Percentiles rank a stretch among this genome's conserved stretches.
phyloP scores from a whole-genome alignment of 2,329 filamentous ascomycete species.

The Aspergillus hortae region DNA sequence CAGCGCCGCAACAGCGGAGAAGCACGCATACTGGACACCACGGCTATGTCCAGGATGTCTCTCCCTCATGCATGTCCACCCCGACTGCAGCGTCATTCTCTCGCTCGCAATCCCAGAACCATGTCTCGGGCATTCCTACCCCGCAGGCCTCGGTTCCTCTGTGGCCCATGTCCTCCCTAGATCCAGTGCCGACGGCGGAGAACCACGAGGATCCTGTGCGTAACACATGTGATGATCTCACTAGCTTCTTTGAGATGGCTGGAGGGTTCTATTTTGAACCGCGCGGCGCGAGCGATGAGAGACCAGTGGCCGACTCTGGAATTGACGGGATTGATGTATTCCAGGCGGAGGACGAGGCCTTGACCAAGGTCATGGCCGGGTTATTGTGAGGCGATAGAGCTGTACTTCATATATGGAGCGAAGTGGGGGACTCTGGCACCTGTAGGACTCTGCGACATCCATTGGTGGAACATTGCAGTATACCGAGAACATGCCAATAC shows the following conservation, averaged over 20 bases:
- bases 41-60: not conserved
- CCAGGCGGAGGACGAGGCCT: conserved; percentile 32
- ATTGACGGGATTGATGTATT: conserved; percentile 23
- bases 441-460: not conserved
- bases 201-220: not conserved
- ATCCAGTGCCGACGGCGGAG: conserved; percentile 2
- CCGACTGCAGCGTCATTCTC: conserved; percentile 2
- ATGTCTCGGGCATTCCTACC: conserved; percentile 7
- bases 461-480: not conserved
- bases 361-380: conserved; percentile 34
- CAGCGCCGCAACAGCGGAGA: not conserved
- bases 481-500: not conserved
- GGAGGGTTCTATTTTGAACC: conserved; percentile 43
- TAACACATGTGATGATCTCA: conserved; percentile 50
- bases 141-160: conserved; percentile 12
- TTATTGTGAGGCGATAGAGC: conserved; percentile 17
- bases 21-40: not conserved
- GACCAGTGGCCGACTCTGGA: conserved; percentile 8
- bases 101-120: conserved; percentile 5
- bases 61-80: not conserved
- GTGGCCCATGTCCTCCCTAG: conserved; percentile 18
- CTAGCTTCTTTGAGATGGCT: conserved; percentile 59
- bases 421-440: too few relatives aligned
- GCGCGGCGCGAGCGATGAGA: conserved; percentile 7
- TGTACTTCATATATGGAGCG: not conserved